These are phyloP conservation scores for Leccinum imitatum DNA, from an alignment of 768 basidiomycete genomes.

Conservation along the genomic window DNA sequence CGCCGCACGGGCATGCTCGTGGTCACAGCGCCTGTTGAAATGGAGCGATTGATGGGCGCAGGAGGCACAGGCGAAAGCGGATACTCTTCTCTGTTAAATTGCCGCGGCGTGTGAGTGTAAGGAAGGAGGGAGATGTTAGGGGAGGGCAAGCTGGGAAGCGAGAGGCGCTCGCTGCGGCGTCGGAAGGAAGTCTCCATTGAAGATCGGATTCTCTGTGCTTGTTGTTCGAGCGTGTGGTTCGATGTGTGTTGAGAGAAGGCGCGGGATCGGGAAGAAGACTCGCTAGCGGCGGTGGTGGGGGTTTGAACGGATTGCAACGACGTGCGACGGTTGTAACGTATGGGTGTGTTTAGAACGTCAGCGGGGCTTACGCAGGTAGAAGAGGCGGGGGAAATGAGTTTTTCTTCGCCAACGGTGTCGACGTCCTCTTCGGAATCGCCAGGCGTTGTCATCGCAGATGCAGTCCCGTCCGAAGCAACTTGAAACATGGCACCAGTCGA, in stretches of 20 bases:
- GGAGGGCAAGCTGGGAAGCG: slow-evolving; percentile 28
- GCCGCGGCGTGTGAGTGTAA: slow-evolving; percentile 15
- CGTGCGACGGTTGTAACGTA: slow-evolving; percentile 16
- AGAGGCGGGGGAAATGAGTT: slow-evolving; percentile 18
- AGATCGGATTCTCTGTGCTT: slow-evolving; percentile 32
- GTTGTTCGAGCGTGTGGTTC: slow-evolving; percentile 26
- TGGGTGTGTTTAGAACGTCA: slow-evolving; percentile 21
- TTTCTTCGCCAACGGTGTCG: slow-evolving; percentile 21
- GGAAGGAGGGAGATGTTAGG: slow-evolving; percentile 15
- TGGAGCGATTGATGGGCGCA: slow-evolving; percentile 28
- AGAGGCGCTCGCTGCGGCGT: slow-evolving; percentile 30
- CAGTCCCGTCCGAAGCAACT: slow-evolving; percentile 12
- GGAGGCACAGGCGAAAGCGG: slow-evolving; percentile 25
- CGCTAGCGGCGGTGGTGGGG: slow-evolving; percentile 1
- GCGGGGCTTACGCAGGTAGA: slow-evolving; percentile 16
- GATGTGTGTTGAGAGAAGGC: slow-evolving; percentile 12
- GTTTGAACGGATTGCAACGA: slow-evolving; percentile 22
- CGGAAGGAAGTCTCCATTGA: slow-evolving; percentile 30
- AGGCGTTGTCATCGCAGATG: slow-evolving; percentile 16
- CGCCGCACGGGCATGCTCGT: slow-evolving; percentile 26
- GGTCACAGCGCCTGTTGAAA: slow-evolving; percentile 27
- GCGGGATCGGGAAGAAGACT: slow-evolving; percentile 12
- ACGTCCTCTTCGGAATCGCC: slow-evolving; percentile 26
- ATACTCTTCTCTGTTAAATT: slow-evolving; percentile 30
- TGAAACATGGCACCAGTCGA: slow-evolving; percentile 21